Base-by-base conservation (phyloP, 2,329 filamentous ascomycete genomes). In the Fusarium citri region DNA sequence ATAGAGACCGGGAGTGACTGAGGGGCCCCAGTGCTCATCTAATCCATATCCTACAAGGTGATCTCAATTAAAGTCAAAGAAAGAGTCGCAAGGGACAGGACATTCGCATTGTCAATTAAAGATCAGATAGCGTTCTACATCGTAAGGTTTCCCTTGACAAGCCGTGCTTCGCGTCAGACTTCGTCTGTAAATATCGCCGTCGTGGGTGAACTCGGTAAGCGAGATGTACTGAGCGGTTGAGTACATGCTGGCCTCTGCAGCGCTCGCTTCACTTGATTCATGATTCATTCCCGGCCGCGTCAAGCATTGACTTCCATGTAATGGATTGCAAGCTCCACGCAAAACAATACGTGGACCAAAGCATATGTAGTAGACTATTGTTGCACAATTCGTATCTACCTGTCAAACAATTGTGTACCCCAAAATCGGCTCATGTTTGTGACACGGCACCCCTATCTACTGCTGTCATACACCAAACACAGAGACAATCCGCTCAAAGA, bases 371-470 rank as follows among this genome's bases (percentile, higher is more conserved):
- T 15, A 23, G 28, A 18, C 22, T 50, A 20, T 31, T 25, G 30
- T 18, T 50, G 22, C 26, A 20, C 14, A 48, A 37, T 16, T 31
- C 26, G 14, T 47, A 31, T 25, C 8, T 34, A 18, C 26, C 34
- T 41, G 42, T 53, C 46, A 48, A 31, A 40, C 41, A 40, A 26
- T 25, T 31, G 18, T 25, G 48, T 55, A 43, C 20, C 46, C 51
- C 22, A 45, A 53, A 25, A 30, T 64, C 56, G 28, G 49, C 47
- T 37, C 46, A 47, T 51, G 20, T 47, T 12, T 42, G 56, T 50
- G 23, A 25, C 40, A 47, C 59, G 10, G 20, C 41, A 48, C 34
- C 42, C 30, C 43, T 42, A 60, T 58, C 34, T 30, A 34, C 16
- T 47, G 40, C 41, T 25, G 49, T 56, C 42, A 45, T 37, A 62